Conservation (phyloP, 345 rosid species). For the Raphanus raphanistrum region DNA sequence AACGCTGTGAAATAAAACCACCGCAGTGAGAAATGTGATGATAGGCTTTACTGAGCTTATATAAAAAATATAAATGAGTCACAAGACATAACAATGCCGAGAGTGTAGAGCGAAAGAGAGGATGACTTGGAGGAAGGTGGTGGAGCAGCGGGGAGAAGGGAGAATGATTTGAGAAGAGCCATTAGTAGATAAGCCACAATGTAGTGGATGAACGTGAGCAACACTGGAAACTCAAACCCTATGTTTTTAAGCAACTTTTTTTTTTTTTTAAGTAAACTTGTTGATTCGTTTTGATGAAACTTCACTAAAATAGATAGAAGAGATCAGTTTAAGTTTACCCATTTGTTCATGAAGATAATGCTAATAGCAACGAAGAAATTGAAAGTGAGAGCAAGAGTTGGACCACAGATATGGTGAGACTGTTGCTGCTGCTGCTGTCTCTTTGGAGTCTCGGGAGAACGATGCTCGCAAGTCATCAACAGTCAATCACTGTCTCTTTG, state of each 20-base stretch:
- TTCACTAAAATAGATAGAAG: background rate
- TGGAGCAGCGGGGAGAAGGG: slow-evolving; percentile 62
- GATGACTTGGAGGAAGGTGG: slow-evolving; percentile 73
- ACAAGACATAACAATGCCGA: slow-evolving; percentile 93
- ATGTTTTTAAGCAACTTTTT: slow-evolving; percentile 76
- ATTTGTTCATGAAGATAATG: slow-evolving; percentile 86
- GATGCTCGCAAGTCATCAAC: slow-evolving; percentile 76
- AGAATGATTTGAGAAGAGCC: slow-evolving; percentile 74
- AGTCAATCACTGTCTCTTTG: no score
- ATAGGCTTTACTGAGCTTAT: no score
- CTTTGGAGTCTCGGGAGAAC: slow-evolving; percentile 60
- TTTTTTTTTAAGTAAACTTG: no score
- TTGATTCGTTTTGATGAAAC: no score
- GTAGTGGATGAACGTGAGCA: slow-evolving; percentile 87
- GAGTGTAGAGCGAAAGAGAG: slow-evolving; percentile 58
- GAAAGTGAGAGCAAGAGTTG: slow-evolving; percentile 71
- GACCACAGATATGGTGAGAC: slow-evolving; percentile 48
- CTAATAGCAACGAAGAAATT: slow-evolving; percentile 75
- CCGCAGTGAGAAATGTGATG: no score
- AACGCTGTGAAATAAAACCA: no score
- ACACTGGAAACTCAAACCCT: slow-evolving; percentile 85
- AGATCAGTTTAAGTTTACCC: slow-evolving; percentile 49
- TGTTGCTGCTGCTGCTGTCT: slow-evolving; percentile 54
- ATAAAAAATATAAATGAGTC: no score
- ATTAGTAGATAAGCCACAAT: slow-evolving; percentile 70